Base-by-base conservation (phyloP, 2,329 filamentous ascomycete genomes). In the Penicillium sp. region DNA sequence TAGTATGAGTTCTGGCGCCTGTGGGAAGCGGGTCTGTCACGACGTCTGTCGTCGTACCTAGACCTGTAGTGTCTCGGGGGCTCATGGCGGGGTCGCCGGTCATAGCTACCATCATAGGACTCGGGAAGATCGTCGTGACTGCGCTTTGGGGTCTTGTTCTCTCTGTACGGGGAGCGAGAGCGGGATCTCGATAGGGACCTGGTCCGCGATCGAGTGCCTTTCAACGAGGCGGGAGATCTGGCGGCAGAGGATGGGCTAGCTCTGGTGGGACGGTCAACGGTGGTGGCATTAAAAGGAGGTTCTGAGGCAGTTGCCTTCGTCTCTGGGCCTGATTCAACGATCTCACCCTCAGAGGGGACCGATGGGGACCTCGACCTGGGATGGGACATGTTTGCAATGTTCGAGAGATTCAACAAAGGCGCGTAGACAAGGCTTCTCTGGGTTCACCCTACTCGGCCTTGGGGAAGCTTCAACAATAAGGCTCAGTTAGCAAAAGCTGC, bases 191-290 rank as follows among this genome's bases (percentile, higher is more conserved):
- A 70, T 53, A 61, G 57, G 58, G 65, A 67, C 58, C 66, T 64
- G 44, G 68, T 65, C 66, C 68, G 72, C 62, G 84, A 85, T 71
- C 76, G 78, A 65, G 76, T 78, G 53, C 60, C 67, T 65, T 65
- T 70, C 71, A 78, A 73, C 71, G 84, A 83, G 67, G 78, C 72
- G 59, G 73, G 68, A 65, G 73, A 75, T 81, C 81, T 84, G 75
- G 77, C 64, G 55, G 71, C 70, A 62, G 72, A 70, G 67, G 76
- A 70, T 68, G 69, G 68, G 81, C 83, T 85, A 79, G 78, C 83
- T 92, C 91, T 96, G 89, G 89, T 84, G 83, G 82, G 86, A 85
- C 88, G 89, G 91, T 96, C 90, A 96, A 96, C 87, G 85, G 84
- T 87, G 85, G 81, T 87, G 88, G 86, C 84, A 84, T 87, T 85